Base-by-base conservation (phyloP, 176 grass and related monocot species). In the Eremochloa ophiuroides region DNA sequence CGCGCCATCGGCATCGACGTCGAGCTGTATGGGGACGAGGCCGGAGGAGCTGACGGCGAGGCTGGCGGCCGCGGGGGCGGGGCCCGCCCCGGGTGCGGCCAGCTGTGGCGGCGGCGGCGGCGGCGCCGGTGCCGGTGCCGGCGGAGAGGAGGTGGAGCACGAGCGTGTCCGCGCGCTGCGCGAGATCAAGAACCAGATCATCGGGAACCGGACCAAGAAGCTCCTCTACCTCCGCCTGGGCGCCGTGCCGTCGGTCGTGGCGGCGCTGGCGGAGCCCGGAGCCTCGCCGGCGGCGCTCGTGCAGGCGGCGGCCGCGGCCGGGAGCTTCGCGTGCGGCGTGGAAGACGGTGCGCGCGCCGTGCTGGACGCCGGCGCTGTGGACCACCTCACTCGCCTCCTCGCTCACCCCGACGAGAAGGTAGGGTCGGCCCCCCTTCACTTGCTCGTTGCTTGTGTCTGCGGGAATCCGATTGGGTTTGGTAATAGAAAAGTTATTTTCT, bases 161-260 rank as follows among this genome's bases (percentile, higher is more conserved):
- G 92, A 87, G 87, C 80, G 88, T 35, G 84, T 99, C 56, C 84
- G 90, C 62, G 82, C 86, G 62, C 82, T 99, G 76, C 84, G 96
- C 41, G 96, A 93, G 79, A 93, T 99, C 66, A 99, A 99, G 89
- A 99, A 99, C 72, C 96, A 99, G 93, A 95, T 99, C 80, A 99
- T 99, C 17, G 96, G 96, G 28, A 99, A 99, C 85, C 92, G 88
- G 29, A 99, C 93, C 71, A 99, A 99, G 91, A 99, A 99, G 82
- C 96, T 99, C 59, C 82, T 90, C 15, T 99, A 93, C 67, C 84
- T 99, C 79, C 89, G 88, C 51, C 80, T 95, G 14, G 91, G 91
- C 67, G 93, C 93, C 42, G 97, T 99, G 65, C 97, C 97, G 44
- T 87, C 81, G 30, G 92, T 99, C 61, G 87, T 93, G 44, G 84